phyloP scores from a whole-genome alignment of 2,329 filamentous ascomycete genomes.

The Seiridium cupressi region DNA sequence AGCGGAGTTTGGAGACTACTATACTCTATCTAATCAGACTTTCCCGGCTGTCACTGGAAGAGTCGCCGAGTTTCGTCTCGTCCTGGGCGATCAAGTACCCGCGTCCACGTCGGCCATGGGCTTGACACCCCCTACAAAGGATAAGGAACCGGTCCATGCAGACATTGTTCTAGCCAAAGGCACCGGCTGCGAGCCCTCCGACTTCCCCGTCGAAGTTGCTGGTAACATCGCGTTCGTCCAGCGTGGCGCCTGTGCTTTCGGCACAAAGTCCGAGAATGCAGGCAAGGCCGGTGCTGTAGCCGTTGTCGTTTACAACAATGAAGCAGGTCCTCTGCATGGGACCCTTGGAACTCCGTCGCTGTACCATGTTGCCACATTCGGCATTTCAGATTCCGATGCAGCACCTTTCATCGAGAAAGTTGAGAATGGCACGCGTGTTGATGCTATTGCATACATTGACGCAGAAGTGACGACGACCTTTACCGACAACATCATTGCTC shows the following conservation, averaged over 20 bases:
- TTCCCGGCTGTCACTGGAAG: slow-evolving; percentile 63
- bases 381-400: slow-evolving; percentile 60
- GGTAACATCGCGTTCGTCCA: slow-evolving; percentile 70
- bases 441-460: slow-evolving; percentile 59
- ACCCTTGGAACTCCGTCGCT: slow-evolving; percentile 63
- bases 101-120: slow-evolving; percentile 56
- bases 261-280: slow-evolving; percentile 66
- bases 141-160: slow-evolving; percentile 57
- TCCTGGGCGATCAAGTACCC: slow-evolving; percentile 51
- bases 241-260: slow-evolving; percentile 71
- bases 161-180: slow-evolving; percentile 59
- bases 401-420: slow-evolving; percentile 54
- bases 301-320: slow-evolving; percentile 74
- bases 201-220: slow-evolving; percentile 58
- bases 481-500: slow-evolving; percentile 62
- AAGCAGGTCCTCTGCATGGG: slow-evolving; percentile 59
- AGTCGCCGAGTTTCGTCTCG: slow-evolving; percentile 56
- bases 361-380: slow-evolving; percentile 66
- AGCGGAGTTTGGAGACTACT: slow-evolving; percentile 56
- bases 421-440: slow-evolving; percentile 45
- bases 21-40: slow-evolving; percentile 59
- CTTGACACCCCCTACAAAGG: slow-evolving; percentile 63
- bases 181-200: slow-evolving; percentile 60
- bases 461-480: slow-evolving; percentile 51
- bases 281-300: slow-evolving; percentile 68